Conservation (phyloP, 1,284 basidiomycete species). For the Phellopilus nigrolimitatus region DNA sequence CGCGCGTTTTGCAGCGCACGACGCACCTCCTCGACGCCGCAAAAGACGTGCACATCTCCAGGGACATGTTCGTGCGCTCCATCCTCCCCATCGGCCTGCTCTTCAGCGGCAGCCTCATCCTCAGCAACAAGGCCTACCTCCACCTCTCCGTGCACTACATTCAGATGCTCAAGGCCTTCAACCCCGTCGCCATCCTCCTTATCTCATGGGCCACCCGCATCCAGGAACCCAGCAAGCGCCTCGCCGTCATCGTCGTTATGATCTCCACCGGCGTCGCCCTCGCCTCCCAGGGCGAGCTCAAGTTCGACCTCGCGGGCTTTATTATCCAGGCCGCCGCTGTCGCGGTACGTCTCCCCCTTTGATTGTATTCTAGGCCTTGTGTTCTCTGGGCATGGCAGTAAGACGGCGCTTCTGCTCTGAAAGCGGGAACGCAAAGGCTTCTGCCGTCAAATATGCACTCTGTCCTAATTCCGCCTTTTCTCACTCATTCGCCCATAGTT, state of each 20-base stretch:
- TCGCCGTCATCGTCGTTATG: slow-evolving; percentile 84
- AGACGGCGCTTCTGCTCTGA: too few species aligned
- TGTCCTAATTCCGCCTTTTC: slow-evolving; percentile 12
- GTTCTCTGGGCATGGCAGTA: too few species aligned
- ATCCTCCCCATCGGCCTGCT: slow-evolving; percentile 93
- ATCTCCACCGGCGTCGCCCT: slow-evolving; percentile 90
- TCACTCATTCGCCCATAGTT: slow-evolving; percentile 43
- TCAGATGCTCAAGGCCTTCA: slow-evolving; percentile 99
- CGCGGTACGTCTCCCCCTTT: slow-evolving; percentile 46
- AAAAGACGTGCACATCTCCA: slow-evolving; percentile 83
- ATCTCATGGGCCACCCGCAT: slow-evolving; percentile 91
- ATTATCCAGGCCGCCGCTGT: slow-evolving; percentile 80
- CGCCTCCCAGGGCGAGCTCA: slow-evolving; percentile 82
- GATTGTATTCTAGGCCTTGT: too few species aligned
- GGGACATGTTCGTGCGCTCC: slow-evolving; percentile 77
- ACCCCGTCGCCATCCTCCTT: slow-evolving; percentile 92
- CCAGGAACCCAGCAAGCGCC: slow-evolving; percentile 80
- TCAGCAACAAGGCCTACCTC: slow-evolving; percentile 93
- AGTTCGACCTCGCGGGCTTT: slow-evolving; percentile 87
- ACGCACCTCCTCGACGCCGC: slow-evolving; percentile 87
- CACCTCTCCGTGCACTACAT: slow-evolving; percentile 91
- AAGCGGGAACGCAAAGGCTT: too few species aligned
- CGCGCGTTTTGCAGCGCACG: slow-evolving; percentile 83
- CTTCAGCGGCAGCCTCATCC: slow-evolving; percentile 88
- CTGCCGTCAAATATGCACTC: too few species aligned